These are phyloP conservation scores for Lophiostoma macrostomum DNA, from an alignment of 495 filamentous ascomycete species.

Conservation along the genomic window DNA sequence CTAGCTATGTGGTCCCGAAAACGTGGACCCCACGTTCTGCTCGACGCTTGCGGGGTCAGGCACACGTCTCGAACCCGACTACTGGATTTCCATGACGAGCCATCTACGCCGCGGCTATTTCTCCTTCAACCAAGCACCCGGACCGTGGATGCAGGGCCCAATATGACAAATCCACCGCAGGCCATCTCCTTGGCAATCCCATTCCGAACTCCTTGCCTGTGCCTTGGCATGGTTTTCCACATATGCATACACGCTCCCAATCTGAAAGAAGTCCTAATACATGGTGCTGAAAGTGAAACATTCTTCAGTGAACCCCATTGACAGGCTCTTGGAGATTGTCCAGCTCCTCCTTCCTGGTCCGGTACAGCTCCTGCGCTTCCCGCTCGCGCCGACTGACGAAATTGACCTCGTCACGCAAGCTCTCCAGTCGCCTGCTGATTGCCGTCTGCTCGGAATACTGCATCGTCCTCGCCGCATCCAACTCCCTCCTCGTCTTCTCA, in stretches of 20 bases:
- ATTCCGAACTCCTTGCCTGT: too few species aligned
- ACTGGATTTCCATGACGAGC: too few species aligned
- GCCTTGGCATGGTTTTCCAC: too few species aligned
- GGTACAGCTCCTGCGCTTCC: constrained; percentile 86
- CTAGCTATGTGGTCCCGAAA: neutral
- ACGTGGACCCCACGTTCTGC: constrained; percentile 11
- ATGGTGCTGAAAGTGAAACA: too few species aligned
- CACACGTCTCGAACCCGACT: neutral
- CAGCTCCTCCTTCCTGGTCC: constrained; percentile 71
- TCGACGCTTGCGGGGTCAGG: constrained; percentile 6
- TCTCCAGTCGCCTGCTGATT: constrained; percentile 67
- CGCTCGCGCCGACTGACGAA: constrained; percentile 80
- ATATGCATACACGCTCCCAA: too few species aligned
- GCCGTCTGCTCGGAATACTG: constrained; percentile 75
- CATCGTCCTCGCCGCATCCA: constrained; percentile 72
- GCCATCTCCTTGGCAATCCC: too few species aligned
- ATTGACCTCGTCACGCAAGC: constrained; percentile 74
- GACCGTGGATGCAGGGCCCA: too few species aligned
- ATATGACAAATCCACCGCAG: too few species aligned
- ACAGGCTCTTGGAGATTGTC: constrained; percentile 50
- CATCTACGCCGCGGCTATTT: too few species aligned
- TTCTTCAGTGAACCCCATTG: constrained; percentile 35
- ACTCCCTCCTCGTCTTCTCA: constrained; percentile 64
- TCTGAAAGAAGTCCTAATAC: too few species aligned
- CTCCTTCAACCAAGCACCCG: too few species aligned